phyloP scores from a whole-genome alignment of 2,329 filamentous ascomycete genomes.

The Atkinsonella texensis region DNA sequence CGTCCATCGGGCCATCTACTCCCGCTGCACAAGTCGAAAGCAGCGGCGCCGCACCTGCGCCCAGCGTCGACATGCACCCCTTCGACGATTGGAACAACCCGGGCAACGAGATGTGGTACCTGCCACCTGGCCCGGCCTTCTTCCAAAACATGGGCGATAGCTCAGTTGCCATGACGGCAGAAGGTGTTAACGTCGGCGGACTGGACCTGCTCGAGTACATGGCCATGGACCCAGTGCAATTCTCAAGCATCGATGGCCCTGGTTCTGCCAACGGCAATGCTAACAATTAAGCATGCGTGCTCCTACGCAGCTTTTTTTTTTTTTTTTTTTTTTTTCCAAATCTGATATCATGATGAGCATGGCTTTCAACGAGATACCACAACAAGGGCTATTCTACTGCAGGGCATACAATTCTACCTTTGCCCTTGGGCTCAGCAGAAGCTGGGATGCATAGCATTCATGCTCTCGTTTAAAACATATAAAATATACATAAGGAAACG shows the following conservation, averaged over 20 bases:
- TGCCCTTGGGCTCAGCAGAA: no score
- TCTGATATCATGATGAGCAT: neutral
- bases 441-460: no score
- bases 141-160: constrained; percentile 53
- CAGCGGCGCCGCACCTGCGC: constrained; percentile 8
- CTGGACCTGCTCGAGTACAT: constrained; percentile 57
- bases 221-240: constrained; percentile 43
- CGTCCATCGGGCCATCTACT: constrained; percentile 38
- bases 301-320: neutral
- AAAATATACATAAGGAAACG: no score
- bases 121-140: constrained; percentile 50
- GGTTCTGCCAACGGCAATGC: constrained; percentile 8
- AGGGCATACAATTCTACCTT: no score
- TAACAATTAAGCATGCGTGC: neutral
- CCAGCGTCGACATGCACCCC: constrained; percentile 26
- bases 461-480: no score
- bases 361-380: neutral
- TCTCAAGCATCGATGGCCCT: constrained; percentile 22
- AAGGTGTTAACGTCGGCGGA: constrained; percentile 55
- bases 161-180: constrained; percentile 52
- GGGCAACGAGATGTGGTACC: constrained; percentile 54
- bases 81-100: constrained; percentile 45
- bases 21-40: constrained; percentile 30
- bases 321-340: neutral
- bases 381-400: no score